Percentiles rank a stretch among this genome's conserved stretches.
Conservation (phyloP, 331 rosid species). For the Acacia concinna region DNA sequence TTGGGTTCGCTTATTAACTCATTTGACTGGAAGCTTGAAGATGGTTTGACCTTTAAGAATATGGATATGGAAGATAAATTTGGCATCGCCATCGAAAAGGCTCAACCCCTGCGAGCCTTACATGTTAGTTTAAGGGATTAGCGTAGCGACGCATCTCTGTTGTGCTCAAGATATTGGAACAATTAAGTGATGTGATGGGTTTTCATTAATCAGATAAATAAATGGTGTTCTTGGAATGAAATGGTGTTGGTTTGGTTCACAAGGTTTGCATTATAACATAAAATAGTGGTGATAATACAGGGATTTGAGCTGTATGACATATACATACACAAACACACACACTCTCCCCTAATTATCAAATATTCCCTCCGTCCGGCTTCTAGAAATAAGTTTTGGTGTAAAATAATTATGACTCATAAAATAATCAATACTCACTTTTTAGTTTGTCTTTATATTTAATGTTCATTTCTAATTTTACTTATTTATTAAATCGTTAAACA, state of each 20-base stretch:
- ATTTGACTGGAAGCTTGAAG: not conserved
- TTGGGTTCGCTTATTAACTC: slow-evolving; percentile 7
- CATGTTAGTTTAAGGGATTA: not conserved
- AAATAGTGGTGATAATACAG: not conserved
- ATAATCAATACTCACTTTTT: too few species aligned
- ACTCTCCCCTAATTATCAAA: too few species aligned
- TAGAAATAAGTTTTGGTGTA: too few species aligned
- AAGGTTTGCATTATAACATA: not conserved
- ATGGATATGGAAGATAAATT: not conserved
- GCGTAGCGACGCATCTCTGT: not conserved
- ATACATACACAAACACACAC: too few species aligned
- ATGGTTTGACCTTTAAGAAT: not conserved
- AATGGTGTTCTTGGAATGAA: not conserved
- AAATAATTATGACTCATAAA: too few species aligned
- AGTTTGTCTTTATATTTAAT: too few species aligned
- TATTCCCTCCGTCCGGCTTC: too few species aligned
- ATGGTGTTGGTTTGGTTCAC: not conserved
- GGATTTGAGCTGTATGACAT: not conserved
- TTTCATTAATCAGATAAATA: not conserved
- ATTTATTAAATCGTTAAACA: too few species aligned
- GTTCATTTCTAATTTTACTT: too few species aligned
- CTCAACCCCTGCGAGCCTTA: slow-evolving; percentile 4
- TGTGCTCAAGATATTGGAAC: not conserved
- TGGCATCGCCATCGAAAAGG: not conserved
- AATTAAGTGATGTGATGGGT: not conserved